These are phyloP conservation scores for Microdochium trichocladiopsis DNA, from an alignment of 2,329 filamentous ascomycete species.

Conservation along the genomic window DNA sequence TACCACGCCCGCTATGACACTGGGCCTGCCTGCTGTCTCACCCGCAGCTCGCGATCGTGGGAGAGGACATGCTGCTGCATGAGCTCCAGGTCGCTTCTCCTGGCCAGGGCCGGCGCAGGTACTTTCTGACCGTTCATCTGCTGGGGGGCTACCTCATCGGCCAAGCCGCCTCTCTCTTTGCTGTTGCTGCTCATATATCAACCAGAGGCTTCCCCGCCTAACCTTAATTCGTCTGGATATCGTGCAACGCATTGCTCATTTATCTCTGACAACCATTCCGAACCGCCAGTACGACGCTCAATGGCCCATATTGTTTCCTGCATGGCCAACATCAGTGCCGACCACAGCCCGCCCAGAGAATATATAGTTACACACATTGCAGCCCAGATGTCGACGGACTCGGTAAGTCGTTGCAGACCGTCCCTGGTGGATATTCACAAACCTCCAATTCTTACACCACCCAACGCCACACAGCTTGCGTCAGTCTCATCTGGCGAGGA, in stretches of 20 bases:
- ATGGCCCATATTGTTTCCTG: slow-evolving; percentile 60
- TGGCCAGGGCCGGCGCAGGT: too few relatives aligned
- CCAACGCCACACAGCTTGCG: slow-evolving; percentile 13
- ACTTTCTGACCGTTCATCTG: not conserved
- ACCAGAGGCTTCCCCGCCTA: slow-evolving; percentile 7
- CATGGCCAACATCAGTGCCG: slow-evolving; percentile 41
- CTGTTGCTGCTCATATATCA: slow-evolving; percentile 15
- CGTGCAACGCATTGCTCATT: not conserved
- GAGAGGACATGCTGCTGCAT: not conserved
- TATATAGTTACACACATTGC: slow-evolving; percentile 45
- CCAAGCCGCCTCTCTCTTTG: not conserved
- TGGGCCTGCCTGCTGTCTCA: not conserved
- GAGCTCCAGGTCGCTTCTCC: not conserved
- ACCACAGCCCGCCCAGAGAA: slow-evolving; percentile 27
- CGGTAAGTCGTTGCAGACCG: slow-evolving; percentile 25
- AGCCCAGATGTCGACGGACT: slow-evolving; percentile 35
- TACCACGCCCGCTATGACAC: not conserved
- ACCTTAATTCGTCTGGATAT: not conserved
- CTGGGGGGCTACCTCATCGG: not conserved
- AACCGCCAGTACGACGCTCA: slow-evolving; percentile 21
- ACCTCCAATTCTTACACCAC: slow-evolving; percentile 16
- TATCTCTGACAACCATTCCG: slow-evolving; percentile 6
- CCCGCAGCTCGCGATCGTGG: not conserved
- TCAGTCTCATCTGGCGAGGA: slow-evolving; percentile 28
- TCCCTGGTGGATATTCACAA: slow-evolving; percentile 4